Percentiles rank a stretch among this genome's conserved stretches.
phyloP scores from a whole-genome alignment of 768 basidiomycete species.

The Suillus fuscotomentosus region DNA sequence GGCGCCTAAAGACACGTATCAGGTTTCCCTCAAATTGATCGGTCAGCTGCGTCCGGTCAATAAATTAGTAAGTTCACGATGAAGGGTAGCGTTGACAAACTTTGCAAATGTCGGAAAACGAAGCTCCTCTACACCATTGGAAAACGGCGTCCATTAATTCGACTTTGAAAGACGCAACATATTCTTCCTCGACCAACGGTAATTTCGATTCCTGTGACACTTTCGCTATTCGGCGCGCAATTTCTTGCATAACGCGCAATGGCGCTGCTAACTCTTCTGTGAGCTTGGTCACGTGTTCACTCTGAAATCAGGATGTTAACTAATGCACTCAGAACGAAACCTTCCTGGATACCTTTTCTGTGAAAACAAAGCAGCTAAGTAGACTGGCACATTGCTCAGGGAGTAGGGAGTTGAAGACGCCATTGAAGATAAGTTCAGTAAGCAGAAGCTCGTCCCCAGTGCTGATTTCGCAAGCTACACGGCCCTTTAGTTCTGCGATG shows the following conservation, averaged over 20 bases:
- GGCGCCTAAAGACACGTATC: constrained; percentile 92
- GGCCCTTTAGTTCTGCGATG: constrained; percentile 96
- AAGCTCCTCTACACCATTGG: constrained; percentile 98
- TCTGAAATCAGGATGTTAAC: constrained; percentile 42
- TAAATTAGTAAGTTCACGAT: not conserved
- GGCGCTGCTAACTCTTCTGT: constrained; percentile 94
- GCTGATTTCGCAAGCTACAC: constrained; percentile 98
- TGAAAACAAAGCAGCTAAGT: constrained; percentile 97
- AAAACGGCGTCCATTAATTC: constrained; percentile 98
- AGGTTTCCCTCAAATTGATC: constrained; percentile 97
- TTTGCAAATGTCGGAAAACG: constrained; percentile 96
- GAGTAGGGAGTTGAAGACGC: constrained; percentile 84
- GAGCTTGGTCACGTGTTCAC: constrained; percentile 80
- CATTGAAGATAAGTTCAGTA: constrained; percentile 97
- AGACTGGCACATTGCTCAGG: constrained; percentile 94
- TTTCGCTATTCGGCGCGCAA: constrained; percentile 93
- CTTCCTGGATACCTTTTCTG: constrained; percentile 72
- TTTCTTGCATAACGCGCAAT: constrained; percentile 92
- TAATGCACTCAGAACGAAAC: not conserved
- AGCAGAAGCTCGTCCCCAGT: constrained; percentile 94
- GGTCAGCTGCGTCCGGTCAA: constrained; percentile 60
- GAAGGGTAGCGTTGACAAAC: constrained; percentile 35
- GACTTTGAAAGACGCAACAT: constrained; percentile 95
- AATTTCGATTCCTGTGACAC: constrained; percentile 94
- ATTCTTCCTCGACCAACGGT: constrained; percentile 86